Evolutionary conservation across 2,329 filamentous ascomycete genomes (phyloP).

Genomic region (Didymella keratinophila): DNA sequence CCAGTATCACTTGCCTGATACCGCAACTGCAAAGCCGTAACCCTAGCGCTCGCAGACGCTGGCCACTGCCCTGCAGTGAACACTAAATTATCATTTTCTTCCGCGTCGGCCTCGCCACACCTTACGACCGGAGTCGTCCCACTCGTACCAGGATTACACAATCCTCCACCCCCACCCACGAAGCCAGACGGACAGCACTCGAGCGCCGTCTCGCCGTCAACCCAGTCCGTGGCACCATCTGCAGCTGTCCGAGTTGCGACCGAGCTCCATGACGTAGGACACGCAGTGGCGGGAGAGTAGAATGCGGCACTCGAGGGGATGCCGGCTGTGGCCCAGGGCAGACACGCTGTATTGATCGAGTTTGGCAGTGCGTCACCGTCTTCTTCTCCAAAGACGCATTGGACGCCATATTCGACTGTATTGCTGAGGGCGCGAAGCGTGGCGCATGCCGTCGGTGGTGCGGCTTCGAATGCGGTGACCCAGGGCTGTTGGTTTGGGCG

Average conservation of each 20-base stretch:
- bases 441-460: conserved; percentile 28
- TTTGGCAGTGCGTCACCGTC: conserved; percentile 79
- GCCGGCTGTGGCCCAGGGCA: conserved; percentile 33
- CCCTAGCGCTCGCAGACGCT: conserved; percentile 15
- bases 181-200: conserved; percentile 36
- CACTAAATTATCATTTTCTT: conserved; percentile 27
- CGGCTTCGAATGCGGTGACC: conserved; percentile 25
- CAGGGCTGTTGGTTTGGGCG: conserved; percentile 28
- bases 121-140: conserved; percentile 24
- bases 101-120: conserved; percentile 35
- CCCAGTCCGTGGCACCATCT: conserved; percentile 21
- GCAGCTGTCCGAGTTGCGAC: conserved; percentile 31
- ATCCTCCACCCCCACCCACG: conserved; percentile 21
- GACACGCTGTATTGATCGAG: conserved; percentile 68
- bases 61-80: conserved; percentile 27
- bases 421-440: conserved; percentile 28
- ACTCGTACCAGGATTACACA: conserved; percentile 24
- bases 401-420: conserved; percentile 74
- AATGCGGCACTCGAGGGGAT: conserved; percentile 24
- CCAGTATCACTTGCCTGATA: conserved; percentile 26
- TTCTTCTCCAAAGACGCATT: conserved; percentile 77
- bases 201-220: conserved; percentile 32
- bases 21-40: conserved; percentile 29
- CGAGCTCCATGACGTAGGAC: conserved; percentile 30
- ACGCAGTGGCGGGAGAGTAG: conserved; percentile 37